Conservation (phyloP, 768 basidiomycete genomes). For the Termitomyces sp. region DNA sequence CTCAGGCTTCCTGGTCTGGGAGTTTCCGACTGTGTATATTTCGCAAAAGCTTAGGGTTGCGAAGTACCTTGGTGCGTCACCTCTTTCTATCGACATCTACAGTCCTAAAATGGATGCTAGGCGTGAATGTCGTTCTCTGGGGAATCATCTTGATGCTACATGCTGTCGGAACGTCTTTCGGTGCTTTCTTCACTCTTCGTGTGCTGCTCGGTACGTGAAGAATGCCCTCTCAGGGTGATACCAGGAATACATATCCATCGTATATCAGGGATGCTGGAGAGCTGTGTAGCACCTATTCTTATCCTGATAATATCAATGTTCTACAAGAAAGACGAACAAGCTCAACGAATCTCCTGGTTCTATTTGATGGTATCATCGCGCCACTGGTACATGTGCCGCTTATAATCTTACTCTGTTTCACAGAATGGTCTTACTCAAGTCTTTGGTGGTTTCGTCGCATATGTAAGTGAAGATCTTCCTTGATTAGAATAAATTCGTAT, state of each 20-base stretch:
- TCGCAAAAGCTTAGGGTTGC: slow-evolving; percentile 55
- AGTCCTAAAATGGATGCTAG: slow-evolving; percentile 18
- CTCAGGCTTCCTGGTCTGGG: slow-evolving; percentile 51
- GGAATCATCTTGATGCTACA: slow-evolving; percentile 56
- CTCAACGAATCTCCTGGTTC: slow-evolving; percentile 56
- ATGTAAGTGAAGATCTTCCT: slow-evolving; percentile 28
- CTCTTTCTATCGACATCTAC: background rate
- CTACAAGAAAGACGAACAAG: slow-evolving; percentile 66
- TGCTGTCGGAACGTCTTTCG: slow-evolving; percentile 48
- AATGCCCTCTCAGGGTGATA: background rate
- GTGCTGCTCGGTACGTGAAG: slow-evolving; percentile 46
- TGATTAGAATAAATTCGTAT: background rate
- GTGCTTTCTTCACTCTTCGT: slow-evolving; percentile 56
- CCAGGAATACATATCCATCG: too few relatives aligned
- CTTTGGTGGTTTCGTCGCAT: slow-evolving; percentile 62
- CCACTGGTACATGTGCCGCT: background rate
- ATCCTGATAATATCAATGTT: slow-evolving; percentile 63
- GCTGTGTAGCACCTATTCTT: slow-evolving; percentile 57
- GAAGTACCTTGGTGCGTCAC: slow-evolving; percentile 50
- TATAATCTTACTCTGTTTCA: background rate
- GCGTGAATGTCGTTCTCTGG: slow-evolving; percentile 56
- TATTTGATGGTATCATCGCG: slow-evolving; percentile 48
- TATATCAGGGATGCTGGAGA: slow-evolving; percentile 56
- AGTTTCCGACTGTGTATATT: slow-evolving; percentile 63
- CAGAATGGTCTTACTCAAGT: slow-evolving; percentile 56